Evolutionary conservation across 345 rosid species (phyloP).

Genomic region (Gossypium arboreum): DNA sequence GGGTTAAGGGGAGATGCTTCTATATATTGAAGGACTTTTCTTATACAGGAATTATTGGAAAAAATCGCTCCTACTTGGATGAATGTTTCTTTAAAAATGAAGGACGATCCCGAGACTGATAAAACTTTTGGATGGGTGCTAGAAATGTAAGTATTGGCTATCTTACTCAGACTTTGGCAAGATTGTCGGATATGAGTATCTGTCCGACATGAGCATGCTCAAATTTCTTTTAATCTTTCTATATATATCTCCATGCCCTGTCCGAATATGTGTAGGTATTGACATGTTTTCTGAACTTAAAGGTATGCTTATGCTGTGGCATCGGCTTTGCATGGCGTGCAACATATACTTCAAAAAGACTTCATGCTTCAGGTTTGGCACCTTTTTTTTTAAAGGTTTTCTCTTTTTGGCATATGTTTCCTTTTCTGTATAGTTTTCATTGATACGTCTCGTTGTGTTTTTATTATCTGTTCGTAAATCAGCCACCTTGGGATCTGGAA

Average conservation of each 20-base stretch:
- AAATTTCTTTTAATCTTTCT: not conserved
- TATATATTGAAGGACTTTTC: not conserved
- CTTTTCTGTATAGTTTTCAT: not conserved
- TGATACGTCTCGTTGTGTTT: slow-evolving; percentile 12
- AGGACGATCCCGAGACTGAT: not conserved
- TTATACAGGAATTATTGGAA: not conserved
- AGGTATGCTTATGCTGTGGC: slow-evolving; percentile 47
- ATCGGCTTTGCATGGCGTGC: not conserved
- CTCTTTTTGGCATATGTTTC: not conserved
- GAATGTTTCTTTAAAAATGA: slow-evolving; percentile 4
- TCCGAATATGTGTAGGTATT: not conserved
- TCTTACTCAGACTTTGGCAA: not conserved
- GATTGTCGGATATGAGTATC: not conserved
- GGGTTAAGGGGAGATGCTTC: not conserved
- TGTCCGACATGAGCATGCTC: not conserved
- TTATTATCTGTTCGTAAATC: slow-evolving; percentile 22
- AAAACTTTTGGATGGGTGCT: slow-evolving; percentile 84
- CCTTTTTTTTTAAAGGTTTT: not conserved
- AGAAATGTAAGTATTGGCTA: slow-evolving; percentile 67
- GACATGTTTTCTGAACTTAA: slow-evolving; percentile 19
- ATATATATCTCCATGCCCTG: too few species aligned
- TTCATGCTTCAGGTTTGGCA: slow-evolving; percentile 43
- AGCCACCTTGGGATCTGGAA: slow-evolving; percentile 94
- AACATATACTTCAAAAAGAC: not conserved
- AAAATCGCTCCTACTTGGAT: slow-evolving; percentile 2